Evolutionary conservation across 192 early-diverging fungal species (phyloP), one percentile per base, ranked within the genome.

Genomic region (Geranomyces michiganensis): DNA sequence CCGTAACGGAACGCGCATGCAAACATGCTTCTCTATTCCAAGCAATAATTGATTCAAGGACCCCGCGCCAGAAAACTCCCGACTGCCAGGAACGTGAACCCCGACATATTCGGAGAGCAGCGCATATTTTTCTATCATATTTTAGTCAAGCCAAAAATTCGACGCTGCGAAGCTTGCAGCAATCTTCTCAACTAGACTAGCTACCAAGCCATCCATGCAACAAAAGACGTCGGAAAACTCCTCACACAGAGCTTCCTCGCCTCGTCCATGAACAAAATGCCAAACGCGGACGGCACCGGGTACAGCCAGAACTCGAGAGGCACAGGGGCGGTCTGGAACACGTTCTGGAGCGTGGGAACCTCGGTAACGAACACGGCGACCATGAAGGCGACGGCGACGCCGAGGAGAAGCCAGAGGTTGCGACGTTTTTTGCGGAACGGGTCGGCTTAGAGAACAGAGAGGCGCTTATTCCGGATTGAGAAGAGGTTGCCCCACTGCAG

Each of bases 231-330:
- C 0, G 88, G 86, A 62, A 73, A 85, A 0, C 49, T 45, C n/a
- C 89, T 68, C 8, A 89, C 88, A 10, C 81, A 56, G 9, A 82
- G 24, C 78, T 92, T 92, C 22, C 91, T 67, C 17, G 78, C 17
- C 65, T 92, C 89, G 76, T 91, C 91, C 46, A 83, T 77, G 19
- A 85, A 24, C 43, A 90, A 55, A 65, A 91, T 84, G 56, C 83
- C 73, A 3, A 83, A 17, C 1, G 82, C 88, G 49, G 81, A 82
- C 12, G 80, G 79, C 26, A 90, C 36, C 2, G 91, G 88, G 43
- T 89, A 73, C 62, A 90, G 81, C 87, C 88, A 92, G 69, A 79
- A 89, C 78, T 82, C 73, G 30, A 80, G 70, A 1, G 89, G 91
- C 30, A 90, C 79, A 0, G 85, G 79, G 14, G 69, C 73, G 0